A percentile compares a stretch with the other conserved stretches of the same genome.
These are phyloP conservation scores for Exobasidium cylindrosporum DNA, from an alignment of 1,284 basidiomycete genomes.

Conservation along the genomic window DNA sequence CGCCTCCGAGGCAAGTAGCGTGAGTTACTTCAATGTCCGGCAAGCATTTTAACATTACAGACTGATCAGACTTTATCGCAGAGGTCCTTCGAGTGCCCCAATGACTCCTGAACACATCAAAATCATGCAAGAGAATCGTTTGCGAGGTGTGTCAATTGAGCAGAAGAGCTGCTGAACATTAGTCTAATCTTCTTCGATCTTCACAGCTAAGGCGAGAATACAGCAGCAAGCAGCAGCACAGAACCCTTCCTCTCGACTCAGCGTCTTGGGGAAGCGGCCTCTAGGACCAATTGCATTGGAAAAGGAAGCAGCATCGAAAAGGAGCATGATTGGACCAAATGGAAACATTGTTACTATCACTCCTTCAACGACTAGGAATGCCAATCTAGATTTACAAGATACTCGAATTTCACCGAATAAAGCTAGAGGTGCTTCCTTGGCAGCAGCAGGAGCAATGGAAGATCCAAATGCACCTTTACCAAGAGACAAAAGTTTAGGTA, in stretches of 20 bases:
- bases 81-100: no score
- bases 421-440: conserved; percentile 22
- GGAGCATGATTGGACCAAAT: conserved; percentile 25
- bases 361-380: conserved; percentile 34
- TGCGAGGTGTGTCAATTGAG: not conserved
- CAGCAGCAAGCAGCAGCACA: conserved; percentile 16
- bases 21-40: no score
- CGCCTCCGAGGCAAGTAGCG: not conserved
- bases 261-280: conserved; percentile 14
- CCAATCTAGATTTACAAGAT: conserved; percentile 22
- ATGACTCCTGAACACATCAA: conserved; percentile 19
- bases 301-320: not conserved
- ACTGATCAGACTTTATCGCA: no score
- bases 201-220: conserved; percentile 14
- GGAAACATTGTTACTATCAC: conserved; percentile 24
- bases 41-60: no score
- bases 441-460: conserved; percentile 19
- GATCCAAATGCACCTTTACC: conserved; percentile 35
- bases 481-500: conserved; percentile 45
- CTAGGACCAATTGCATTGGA: conserved; percentile 13
- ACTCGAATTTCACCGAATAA: conserved; percentile 21
- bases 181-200: conserved; percentile 12
- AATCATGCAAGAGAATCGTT: conserved; percentile 18
- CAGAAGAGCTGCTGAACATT: conserved; percentile 18
- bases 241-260: conserved; percentile 1